Percentiles rank a stretch among this genome's conserved stretches.
Conservation (phyloP, 257 asterid genomes). For the Solanum medicagineum region DNA sequence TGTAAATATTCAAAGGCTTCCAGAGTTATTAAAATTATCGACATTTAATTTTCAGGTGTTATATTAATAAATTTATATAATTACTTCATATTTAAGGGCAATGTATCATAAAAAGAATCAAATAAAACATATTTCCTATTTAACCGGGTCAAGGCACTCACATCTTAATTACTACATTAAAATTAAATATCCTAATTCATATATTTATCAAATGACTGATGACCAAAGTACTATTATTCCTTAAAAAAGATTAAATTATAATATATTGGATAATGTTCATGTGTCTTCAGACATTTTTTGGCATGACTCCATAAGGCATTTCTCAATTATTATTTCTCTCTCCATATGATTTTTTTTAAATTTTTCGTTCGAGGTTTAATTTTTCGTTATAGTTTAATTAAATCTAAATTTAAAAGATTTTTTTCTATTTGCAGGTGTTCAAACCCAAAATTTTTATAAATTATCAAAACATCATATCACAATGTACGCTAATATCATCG, state of each 20-base stretch:
- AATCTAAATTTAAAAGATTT: background rate
- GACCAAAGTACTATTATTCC: background rate
- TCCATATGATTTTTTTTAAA: no score
- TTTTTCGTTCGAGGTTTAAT: no score
- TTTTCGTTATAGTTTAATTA: background rate
- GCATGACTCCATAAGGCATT: background rate
- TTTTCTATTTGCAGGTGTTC: no score
- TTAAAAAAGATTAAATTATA: background rate
- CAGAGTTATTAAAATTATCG: background rate
- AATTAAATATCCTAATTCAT: background rate
- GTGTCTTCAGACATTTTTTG: background rate
- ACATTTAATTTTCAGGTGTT: background rate
- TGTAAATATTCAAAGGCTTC: background rate
- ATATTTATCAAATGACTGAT: background rate
- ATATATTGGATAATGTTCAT: background rate
- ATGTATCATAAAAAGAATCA: background rate
- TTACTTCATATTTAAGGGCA: background rate
- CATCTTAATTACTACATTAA: background rate
- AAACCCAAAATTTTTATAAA: background rate
- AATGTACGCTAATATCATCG: background rate
- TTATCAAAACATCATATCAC: background rate
- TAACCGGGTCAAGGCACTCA: background rate
- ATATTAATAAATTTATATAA: background rate
- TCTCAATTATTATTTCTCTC: background rate
- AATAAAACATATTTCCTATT: background rate